Evolutionary conservation across 2,329 filamentous ascomycete genomes (phyloP).

Genomic region (Aspergillus transmontanensis): DNA sequence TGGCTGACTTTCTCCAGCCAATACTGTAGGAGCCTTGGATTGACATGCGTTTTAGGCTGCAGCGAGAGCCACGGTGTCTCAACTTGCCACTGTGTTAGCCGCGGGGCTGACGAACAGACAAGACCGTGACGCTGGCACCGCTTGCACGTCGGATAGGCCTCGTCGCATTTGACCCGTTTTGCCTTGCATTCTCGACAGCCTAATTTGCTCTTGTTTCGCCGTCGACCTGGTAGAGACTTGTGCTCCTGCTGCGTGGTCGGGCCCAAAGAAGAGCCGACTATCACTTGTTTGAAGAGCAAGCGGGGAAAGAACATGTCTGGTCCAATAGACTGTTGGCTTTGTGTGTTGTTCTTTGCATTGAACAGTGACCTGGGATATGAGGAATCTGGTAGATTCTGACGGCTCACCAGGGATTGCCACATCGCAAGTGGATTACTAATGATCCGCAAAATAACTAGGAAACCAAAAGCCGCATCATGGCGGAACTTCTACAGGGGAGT

Average conservation of each 20-base stretch:
- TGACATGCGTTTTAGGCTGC: slow-evolving; percentile 7
- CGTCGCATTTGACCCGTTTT: slow-evolving; percentile 24
- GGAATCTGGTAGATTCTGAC: no score
- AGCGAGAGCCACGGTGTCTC: slow-evolving; percentile 16
- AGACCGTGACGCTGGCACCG: slow-evolving; percentile 17
- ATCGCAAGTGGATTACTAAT: no score
- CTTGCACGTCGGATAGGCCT: slow-evolving; percentile 21
- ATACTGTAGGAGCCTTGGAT: slow-evolving; percentile 17
- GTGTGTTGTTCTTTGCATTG: no score
- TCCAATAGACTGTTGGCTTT: no score
- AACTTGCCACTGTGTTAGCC: slow-evolving; percentile 16
- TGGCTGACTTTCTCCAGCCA: slow-evolving; percentile 22
- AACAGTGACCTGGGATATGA: no score
- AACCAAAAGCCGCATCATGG: no score
- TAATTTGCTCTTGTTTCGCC: slow-evolving; percentile 16
- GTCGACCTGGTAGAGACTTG: no score
- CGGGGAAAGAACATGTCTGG: slow-evolving; percentile 12
- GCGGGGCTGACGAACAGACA: slow-evolving; percentile 15
- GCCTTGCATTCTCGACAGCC: slow-evolving; percentile 24
- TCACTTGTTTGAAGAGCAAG: slow-evolving; percentile 12
- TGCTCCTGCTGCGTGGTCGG: slow-evolving; percentile 12
- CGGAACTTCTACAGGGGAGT: no score
- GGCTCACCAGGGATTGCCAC: no score
- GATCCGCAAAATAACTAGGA: no score
- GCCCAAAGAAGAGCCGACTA: background rate